These are phyloP conservation scores for Carpinus fangiana DNA, from an alignment of 306 rosid genomes.

Conservation along the genomic window DNA sequence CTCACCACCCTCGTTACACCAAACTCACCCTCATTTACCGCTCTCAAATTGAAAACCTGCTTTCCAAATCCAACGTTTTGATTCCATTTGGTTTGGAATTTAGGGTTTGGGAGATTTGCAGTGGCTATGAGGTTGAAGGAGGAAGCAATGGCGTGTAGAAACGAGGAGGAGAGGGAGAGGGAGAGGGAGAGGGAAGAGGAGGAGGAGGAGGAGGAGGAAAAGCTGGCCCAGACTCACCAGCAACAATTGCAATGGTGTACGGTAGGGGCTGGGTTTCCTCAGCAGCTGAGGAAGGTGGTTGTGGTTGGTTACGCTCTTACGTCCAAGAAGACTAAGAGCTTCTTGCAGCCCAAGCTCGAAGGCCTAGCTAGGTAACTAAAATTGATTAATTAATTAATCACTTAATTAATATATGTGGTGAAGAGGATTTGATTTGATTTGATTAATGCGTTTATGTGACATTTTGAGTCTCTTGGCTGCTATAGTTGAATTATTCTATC, in stretches of 20 bases:
- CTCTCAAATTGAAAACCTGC: no score
- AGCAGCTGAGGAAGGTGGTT: slow-evolving; percentile 39
- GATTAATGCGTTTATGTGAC: neutral
- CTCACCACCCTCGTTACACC: no score
- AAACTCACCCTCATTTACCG: no score
- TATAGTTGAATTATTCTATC: slow-evolving; percentile 22
- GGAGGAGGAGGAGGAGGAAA: neutral
- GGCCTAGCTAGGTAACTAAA: slow-evolving; percentile 72
- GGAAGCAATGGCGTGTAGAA: neutral
- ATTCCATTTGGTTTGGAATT: no score
- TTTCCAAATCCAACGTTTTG: neutral
- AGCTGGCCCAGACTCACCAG: neutral
- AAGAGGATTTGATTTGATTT: neutral
- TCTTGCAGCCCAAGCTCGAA: slow-evolving; percentile 88
- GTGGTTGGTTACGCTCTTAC: slow-evolving; percentile 95
- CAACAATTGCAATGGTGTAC: slow-evolving; percentile 29
- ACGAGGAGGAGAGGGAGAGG: neutral
- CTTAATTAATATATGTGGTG: neutral
- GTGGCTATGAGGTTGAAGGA: neutral
- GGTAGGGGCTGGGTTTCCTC: slow-evolving; percentile 38
- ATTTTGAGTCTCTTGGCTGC: slow-evolving; percentile 3
- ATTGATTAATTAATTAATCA: neutral
- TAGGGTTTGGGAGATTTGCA: neutral
- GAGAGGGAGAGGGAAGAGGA: no score
- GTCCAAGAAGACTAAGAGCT: slow-evolving; percentile 89